phyloP scores from a whole-genome alignment of 2,329 filamentous ascomycete species.

The Dichotomopilus funicola region DNA sequence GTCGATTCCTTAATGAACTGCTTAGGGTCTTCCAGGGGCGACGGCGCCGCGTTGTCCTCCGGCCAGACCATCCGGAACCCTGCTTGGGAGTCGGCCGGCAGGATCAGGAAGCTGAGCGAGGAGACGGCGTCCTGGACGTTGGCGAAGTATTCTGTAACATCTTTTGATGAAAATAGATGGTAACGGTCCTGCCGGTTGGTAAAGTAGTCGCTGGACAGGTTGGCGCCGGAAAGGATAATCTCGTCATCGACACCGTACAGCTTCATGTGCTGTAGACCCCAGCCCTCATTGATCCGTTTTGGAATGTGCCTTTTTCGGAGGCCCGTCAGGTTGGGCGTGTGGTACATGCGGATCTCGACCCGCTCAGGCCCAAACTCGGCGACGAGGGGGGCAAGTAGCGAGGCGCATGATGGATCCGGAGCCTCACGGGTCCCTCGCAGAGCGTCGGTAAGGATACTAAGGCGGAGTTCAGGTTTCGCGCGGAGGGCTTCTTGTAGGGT shows the following conservation, averaged over 20 bases:
- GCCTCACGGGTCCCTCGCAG: slow-evolving; percentile 87
- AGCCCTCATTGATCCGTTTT: slow-evolving; percentile 90
- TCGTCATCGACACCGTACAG: slow-evolving; percentile 93
- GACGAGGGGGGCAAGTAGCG: slow-evolving; percentile 76
- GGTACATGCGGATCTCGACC: slow-evolving; percentile 94
- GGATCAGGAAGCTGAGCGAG: slow-evolving; percentile 73
- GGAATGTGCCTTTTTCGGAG: slow-evolving; percentile 77
- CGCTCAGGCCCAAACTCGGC: slow-evolving; percentile 74
- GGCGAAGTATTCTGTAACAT: slow-evolving; percentile 77
- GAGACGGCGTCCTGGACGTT: slow-evolving; percentile 70
- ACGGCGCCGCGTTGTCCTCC: slow-evolving; percentile 62
- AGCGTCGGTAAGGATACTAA: slow-evolving; percentile 88
- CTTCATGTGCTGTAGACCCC: slow-evolving; percentile 99
- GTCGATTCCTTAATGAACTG: slow-evolving; percentile 66
- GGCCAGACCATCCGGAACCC: slow-evolving; percentile 70
- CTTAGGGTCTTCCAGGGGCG: slow-evolving; percentile 63
- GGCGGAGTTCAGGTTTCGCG: slow-evolving; percentile 65
- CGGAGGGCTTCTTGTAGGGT: slow-evolving; percentile 70
- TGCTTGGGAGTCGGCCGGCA: slow-evolving; percentile 50
- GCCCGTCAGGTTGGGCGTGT: slow-evolving; percentile 91
- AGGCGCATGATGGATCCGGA: slow-evolving; percentile 79
- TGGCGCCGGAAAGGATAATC: slow-evolving; percentile 90
- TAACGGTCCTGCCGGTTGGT: slow-evolving; percentile 94
- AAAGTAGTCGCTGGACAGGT: slow-evolving; percentile 90
- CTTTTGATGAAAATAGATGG: slow-evolving; percentile 75